These are phyloP conservation scores for Echium plantagineum DNA, from an alignment of 257 asterid species.

Conservation along the genomic window DNA sequence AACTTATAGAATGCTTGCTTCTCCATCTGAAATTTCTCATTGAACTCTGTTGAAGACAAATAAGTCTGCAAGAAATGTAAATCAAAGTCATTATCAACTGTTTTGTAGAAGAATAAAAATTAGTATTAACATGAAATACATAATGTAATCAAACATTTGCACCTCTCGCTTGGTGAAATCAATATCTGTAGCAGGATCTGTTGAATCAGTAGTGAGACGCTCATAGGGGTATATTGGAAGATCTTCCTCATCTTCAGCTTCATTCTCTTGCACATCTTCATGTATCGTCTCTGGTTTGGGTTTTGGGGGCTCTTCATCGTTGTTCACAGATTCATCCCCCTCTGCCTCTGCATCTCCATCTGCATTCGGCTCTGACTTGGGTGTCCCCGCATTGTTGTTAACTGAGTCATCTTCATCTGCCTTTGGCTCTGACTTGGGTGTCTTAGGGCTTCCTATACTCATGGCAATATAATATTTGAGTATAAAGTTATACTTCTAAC, in stretches of 20 bases:
- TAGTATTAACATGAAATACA: neutral
- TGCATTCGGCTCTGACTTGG: conserved; percentile 33
- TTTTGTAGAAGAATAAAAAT: neutral
- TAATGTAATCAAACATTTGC: conserved; percentile 4
- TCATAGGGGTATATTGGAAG: conserved; percentile 63
- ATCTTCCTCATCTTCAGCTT: conserved; percentile 85
- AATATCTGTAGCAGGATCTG: conserved; percentile 63
- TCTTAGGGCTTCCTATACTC: conserved; percentile 45
- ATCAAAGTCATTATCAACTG: conserved; percentile 1
- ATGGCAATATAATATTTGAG: neutral
- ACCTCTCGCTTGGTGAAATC: conserved; percentile 97
- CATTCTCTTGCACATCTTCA: conserved; percentile 81
- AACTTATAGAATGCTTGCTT: conserved; percentile 71
- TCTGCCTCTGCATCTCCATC: conserved; percentile 40
- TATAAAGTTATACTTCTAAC: neutral
- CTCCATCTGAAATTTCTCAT: conserved; percentile 65
- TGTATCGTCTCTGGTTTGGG: conserved; percentile 70
- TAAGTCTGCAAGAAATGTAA: conserved; percentile 50
- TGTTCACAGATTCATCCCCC: conserved; percentile 42
- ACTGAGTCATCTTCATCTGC: conserved; percentile 67
- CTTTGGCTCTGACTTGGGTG: conserved; percentile 51
- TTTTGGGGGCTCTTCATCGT: conserved; percentile 34
- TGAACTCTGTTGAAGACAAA: conserved; percentile 71
- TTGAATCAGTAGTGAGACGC: conserved; percentile 54
- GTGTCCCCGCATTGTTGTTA: conserved; percentile 22